Evolutionary conservation across 768 basidiomycete genomes (phyloP).

Genomic region (Mycena rebaudengoi): DNA sequence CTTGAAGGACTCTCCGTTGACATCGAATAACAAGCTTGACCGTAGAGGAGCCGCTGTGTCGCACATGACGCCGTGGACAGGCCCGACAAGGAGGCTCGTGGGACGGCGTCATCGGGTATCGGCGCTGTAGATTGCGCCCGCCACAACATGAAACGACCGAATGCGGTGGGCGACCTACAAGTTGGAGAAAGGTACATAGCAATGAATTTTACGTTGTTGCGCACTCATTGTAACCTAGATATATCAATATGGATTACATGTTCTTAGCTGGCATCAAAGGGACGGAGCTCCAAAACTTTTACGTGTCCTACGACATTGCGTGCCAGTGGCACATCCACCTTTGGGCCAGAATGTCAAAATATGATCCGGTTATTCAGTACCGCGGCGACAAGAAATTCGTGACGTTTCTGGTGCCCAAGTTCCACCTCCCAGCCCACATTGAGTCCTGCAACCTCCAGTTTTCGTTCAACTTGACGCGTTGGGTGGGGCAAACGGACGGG

Average conservation of each 20-base stretch:
- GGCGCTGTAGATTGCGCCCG: conserved; percentile 27
- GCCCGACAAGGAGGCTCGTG: conserved; percentile 5
- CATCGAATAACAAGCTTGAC: not conserved
- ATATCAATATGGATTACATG: conserved; percentile 36
- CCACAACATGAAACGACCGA: conserved; percentile 19
- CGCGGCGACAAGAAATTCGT: too few relatives aligned
- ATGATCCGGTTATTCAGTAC: too few relatives aligned
- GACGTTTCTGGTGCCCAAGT: conserved; percentile 34
- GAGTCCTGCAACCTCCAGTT: conserved; percentile 16
- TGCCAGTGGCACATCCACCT: conserved; percentile 23
- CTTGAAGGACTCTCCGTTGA: too few relatives aligned
- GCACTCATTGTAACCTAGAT: not conserved
- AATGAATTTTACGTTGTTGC: too few relatives aligned
- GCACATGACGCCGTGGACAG: conserved; percentile 2
- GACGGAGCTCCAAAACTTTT: not conserved
- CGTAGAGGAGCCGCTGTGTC: conserved; percentile 12
- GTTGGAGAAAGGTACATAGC: conserved; percentile 26
- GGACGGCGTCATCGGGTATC: conserved; percentile 26
- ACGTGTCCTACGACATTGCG: conserved; percentile 34
- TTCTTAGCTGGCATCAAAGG: conserved; percentile 27
- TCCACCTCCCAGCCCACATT: conserved; percentile 33
- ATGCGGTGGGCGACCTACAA: conserved; percentile 30
- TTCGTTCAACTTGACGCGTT: conserved; percentile 32
- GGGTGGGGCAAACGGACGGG: conserved; percentile 45
- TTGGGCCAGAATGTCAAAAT: too few relatives aligned